A percentile compares a stretch with the other conserved stretches of the same genome.
These are phyloP conservation scores for Diaporthe amygdali DNA, from an alignment of 2,329 filamentous ascomycete species.

Conservation along the genomic window DNA sequence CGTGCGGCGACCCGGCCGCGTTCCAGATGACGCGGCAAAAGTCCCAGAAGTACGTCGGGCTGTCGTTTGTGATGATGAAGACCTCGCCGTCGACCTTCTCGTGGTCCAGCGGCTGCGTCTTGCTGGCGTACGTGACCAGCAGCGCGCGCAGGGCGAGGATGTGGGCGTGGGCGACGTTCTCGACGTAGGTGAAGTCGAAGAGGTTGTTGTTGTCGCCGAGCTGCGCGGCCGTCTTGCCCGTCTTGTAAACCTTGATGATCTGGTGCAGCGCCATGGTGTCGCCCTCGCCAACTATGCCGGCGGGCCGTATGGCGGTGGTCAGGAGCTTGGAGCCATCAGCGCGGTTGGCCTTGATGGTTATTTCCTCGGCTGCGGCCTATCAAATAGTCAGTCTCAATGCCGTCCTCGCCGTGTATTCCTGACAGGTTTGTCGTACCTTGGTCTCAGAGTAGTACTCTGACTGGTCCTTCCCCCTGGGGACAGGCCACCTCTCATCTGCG, in stretches of 20 bases:
- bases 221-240: conserved; percentile 76
- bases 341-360: conserved; percentile 80
- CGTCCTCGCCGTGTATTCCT: neutral
- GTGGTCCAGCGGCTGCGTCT: conserved; percentile 69
- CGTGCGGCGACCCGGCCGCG: conserved; percentile 57
- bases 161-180: conserved; percentile 76
- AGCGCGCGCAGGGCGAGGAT: conserved; percentile 79
- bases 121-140: conserved; percentile 61
- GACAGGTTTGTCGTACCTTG: conserved; percentile 64
- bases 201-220: conserved; percentile 73
- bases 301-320: conserved; percentile 82
- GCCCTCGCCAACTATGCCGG: conserved; percentile 89
- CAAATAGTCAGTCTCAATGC: neutral
- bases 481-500: conserved; percentile 82
- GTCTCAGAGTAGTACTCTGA: conserved; percentile 88
- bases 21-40: conserved; percentile 81
- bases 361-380: conserved; percentile 77
- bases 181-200: conserved; percentile 70
- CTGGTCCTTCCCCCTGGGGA: conserved; percentile 73
- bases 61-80: conserved; percentile 90
- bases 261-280: conserved; percentile 79
- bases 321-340: conserved; percentile 63
- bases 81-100: conserved; percentile 83
- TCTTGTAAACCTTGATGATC: conserved; percentile 73
- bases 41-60: conserved; percentile 91